A percentile compares a stretch with the other conserved stretches of the same genome.
Evolutionary conservation across 2,329 filamentous ascomycete genomes (phyloP).

Genomic region (Xylaria sp.): DNA sequence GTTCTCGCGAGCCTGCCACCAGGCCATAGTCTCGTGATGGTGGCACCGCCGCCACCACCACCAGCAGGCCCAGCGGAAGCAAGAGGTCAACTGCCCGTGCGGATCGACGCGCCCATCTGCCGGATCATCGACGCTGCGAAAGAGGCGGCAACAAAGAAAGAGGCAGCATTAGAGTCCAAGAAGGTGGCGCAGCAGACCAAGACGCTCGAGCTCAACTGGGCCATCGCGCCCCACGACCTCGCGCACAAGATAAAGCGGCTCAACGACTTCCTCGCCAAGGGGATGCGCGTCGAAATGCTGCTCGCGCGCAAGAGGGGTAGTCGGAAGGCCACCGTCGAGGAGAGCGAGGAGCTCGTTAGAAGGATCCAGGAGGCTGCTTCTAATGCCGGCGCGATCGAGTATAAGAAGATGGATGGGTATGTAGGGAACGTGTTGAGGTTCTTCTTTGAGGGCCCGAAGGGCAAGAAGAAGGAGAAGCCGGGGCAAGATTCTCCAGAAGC

Average conservation of each 20-base stretch:
- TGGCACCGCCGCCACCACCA: slow-evolving; percentile 42
- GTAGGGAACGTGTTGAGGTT: slow-evolving; percentile 51
- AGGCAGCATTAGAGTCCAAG: slow-evolving; percentile 53
- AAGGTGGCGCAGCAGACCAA: slow-evolving; percentile 64
- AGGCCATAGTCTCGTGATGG: slow-evolving; percentile 44
- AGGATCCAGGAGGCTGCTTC: slow-evolving; percentile 53
- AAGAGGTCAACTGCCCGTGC: slow-evolving; percentile 17
- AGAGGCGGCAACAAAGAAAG: slow-evolving; percentile 50
- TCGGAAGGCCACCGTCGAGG: slow-evolving; percentile 66
- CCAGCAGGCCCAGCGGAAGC: not conserved
- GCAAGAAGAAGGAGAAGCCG: slow-evolving; percentile 1
- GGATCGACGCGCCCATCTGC: slow-evolving; percentile 61
- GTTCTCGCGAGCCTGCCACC: slow-evolving; percentile 37
- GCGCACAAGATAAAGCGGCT: slow-evolving; percentile 75
- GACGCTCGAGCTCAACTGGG: slow-evolving; percentile 91
- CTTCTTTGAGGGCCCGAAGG: slow-evolving; percentile 51
- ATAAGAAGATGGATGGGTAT: slow-evolving; percentile 53
- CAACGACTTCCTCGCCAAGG: slow-evolving; percentile 75
- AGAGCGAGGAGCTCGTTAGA: slow-evolving; percentile 68
- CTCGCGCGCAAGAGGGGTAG: slow-evolving; percentile 74
- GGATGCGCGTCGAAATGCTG: slow-evolving; percentile 77
- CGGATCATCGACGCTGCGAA: slow-evolving; percentile 71
- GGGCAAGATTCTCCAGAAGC: no score
- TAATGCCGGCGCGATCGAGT: slow-evolving; percentile 51
- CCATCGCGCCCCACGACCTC: slow-evolving; percentile 80